These are phyloP conservation scores for Pseudopithomyces chartarum DNA, from an alignment of 2,329 filamentous ascomycete species.

Conservation along the genomic window DNA sequence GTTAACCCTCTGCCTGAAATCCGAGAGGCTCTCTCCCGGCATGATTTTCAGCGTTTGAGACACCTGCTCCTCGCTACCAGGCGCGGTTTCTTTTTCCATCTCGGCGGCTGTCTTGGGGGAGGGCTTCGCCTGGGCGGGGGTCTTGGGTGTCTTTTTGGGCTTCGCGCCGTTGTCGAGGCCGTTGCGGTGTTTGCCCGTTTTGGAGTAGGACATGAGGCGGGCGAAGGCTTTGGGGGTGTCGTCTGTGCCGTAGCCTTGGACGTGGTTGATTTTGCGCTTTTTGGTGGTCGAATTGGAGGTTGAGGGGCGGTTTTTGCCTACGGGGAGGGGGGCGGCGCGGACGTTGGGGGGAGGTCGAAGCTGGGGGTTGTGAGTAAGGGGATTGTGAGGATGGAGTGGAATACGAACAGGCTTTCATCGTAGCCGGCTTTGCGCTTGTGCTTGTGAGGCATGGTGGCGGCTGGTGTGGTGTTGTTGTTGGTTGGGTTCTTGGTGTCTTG, in stretches of 20 bases:
- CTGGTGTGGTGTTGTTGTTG: slow-evolving; percentile 1
- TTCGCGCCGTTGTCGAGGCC: slow-evolving; percentile 73
- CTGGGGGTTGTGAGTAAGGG: slow-evolving; percentile 50
- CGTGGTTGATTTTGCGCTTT: slow-evolving; percentile 48
- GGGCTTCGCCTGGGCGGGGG: slow-evolving; percentile 8
- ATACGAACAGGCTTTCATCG: slow-evolving; percentile 44
- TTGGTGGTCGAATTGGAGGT: slow-evolving; percentile 38
- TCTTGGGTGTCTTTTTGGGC: slow-evolving; percentile 51
- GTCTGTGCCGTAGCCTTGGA: slow-evolving; percentile 63
- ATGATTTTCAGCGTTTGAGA: slow-evolving; percentile 64
- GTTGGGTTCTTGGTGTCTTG: slow-evolving; percentile 3
- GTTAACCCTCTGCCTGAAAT: slow-evolving; percentile 83
- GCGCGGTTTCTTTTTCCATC: slow-evolving; percentile 18
- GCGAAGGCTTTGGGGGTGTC: slow-evolving; percentile 90
- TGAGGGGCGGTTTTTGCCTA: slow-evolving; percentile 51
- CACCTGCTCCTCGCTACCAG: slow-evolving; percentile 45
- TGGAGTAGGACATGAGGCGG: slow-evolving; percentile 77
- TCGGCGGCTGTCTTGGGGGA: slow-evolving; percentile 11
- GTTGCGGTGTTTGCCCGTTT: slow-evolving; percentile 58
- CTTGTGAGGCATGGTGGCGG: slow-evolving; percentile 76
- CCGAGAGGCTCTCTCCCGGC: slow-evolving; percentile 80
- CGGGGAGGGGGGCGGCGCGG: slow-evolving; percentile 63
- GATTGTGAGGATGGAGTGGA: slow-evolving; percentile 3
- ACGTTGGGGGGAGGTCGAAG: slow-evolving; percentile 66
- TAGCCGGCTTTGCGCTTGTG: slow-evolving; percentile 68